phyloP scores from a whole-genome alignment of 805 yeast species.

The Teunomyces atbi region DNA sequence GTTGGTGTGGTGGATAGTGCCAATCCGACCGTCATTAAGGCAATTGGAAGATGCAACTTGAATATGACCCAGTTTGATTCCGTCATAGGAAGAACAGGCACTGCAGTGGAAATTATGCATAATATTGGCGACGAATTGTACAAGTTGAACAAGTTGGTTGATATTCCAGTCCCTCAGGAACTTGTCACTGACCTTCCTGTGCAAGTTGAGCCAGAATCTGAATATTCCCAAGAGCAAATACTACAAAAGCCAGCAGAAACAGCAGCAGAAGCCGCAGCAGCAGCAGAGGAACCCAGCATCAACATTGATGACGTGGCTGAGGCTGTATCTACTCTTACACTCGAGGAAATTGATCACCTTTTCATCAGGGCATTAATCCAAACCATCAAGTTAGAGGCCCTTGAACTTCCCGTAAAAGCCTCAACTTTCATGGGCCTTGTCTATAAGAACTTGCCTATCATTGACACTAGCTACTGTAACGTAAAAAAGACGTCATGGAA shows the following conservation, averaged over 20 bases:
- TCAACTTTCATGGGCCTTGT: conserved; percentile 74
- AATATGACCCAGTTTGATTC: conserved; percentile 44
- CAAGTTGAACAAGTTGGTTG: conserved; percentile 47
- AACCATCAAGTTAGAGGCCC: conserved; percentile 55
- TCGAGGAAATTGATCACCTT: conserved; percentile 71
- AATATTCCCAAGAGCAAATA: too few relatives aligned
- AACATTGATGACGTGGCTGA: conserved; percentile 24
- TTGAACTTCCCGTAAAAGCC: conserved; percentile 66
- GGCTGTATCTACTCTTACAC: conserved; percentile 39
- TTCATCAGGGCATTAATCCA: conserved; percentile 71
- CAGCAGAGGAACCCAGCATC: neutral
- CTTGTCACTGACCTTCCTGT: conserved; percentile 19
- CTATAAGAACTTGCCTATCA: conserved; percentile 68
- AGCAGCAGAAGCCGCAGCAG: neutral
- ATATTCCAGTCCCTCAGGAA: conserved; percentile 27
- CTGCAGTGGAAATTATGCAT: conserved; percentile 75
- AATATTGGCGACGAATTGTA: conserved; percentile 64
- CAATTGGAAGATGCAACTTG: conserved; percentile 63
- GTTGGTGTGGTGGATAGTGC: conserved; percentile 70
- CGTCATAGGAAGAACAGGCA: conserved; percentile 68
- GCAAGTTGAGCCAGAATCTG: conserved; percentile 32
- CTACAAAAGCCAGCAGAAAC: conserved; percentile 8
- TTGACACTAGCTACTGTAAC: conserved; percentile 52
- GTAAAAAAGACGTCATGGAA: conserved; percentile 87
- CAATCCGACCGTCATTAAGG: conserved; percentile 62